Base-by-base conservation (phyloP, 2,329 filamentous ascomycete species). In the Apiospora sp. region DNA sequence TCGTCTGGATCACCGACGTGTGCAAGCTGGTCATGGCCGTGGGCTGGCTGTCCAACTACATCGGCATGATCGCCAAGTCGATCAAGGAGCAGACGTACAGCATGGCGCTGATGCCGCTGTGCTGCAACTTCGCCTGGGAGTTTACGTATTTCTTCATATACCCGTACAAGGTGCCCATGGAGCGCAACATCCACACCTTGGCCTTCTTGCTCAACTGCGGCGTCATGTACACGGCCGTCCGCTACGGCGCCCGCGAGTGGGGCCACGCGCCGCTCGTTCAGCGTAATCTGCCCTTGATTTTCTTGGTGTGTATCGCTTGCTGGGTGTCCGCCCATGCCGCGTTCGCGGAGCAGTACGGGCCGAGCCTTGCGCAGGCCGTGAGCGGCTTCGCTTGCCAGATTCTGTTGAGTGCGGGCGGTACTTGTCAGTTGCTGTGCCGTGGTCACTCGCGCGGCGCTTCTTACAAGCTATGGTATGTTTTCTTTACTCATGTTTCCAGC, bases 171-270 rank as follows among this genome's bases (percentile, higher is more conserved):
- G 43, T 24, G 37, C 37, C 37, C 37, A 27, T 46, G 37, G 67
- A 68, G 41, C 67, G 67, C 22, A 13, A 22, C 37, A 68, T 68
- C 43, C 67, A 68, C 67, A 27, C 37, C 8, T 22, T 48, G 1
- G 67, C 37, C 41, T 48, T 68, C 30, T 22, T 48, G 43, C 67
- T 68, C 67, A 68, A 68, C 67, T 68, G 67, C 67, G 67, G 22
- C 67, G 67, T 68, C 43, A 68, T 68, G 67, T 68, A 27, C 67
- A 68, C 67, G 67, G 67, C 67, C n/a, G 67, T 68, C 67, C 67
- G 67, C 37, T 44, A 48, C 43, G 67, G 37, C 43, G 37, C 67
- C 22, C 37, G 67, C 22, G 67, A 68, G 43, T 68, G 67, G 67
- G n/a, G 37, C 22, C 67, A 68, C 43, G 67, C 67, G 67, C 67